A percentile compares a stretch with the other conserved stretches of the same genome.
Conservation (phyloP, 1,284 basidiomycete species). For the Ustilago lituana region DNA sequence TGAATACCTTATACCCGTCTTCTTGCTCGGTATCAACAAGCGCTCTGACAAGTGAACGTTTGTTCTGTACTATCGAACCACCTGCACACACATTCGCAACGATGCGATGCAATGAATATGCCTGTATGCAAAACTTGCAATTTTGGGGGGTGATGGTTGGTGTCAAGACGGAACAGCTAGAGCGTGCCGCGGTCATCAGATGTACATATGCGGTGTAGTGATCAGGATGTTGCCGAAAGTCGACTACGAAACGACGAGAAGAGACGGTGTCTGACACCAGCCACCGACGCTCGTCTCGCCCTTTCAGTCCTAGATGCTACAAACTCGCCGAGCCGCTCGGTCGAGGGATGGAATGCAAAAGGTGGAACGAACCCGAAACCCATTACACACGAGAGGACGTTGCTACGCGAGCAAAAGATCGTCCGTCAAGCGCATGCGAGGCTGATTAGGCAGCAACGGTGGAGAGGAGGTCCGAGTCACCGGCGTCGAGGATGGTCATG, state of each 20-base stretch:
- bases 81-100: too few species aligned
- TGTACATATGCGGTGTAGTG: slow-evolving; percentile 5
- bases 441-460: slow-evolving; percentile 57
- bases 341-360: slow-evolving; percentile 3
- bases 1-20: too few species aligned
- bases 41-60: too few species aligned
- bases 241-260: not conserved
- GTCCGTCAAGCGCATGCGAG: slow-evolving; percentile 16
- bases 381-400: slow-evolving; percentile 23
- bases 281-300: not conserved
- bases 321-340: slow-evolving; percentile 21
- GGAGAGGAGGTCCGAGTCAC: slow-evolving; percentile 88
- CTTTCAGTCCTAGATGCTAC: not conserved
- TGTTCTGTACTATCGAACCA: too few species aligned
- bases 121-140: slow-evolving; percentile 32
- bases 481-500: slow-evolving; percentile 95
- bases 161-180: slow-evolving; percentile 3
- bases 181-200: slow-evolving; percentile 8
- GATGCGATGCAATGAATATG: not conserved
- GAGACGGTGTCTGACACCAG: slow-evolving; percentile 3
- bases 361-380: slow-evolving; percentile 1
- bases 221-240: not conserved
- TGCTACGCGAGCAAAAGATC: slow-evolving; percentile 22
- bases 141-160: slow-evolving; percentile 24
- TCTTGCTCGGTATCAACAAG: too few species aligned